A percentile compares a stretch with the other conserved stretches of the same genome.
These are phyloP conservation scores for Pythium guiyangense DNA, from an alignment of 352 stramenopile species.

Conservation along the genomic window DNA sequence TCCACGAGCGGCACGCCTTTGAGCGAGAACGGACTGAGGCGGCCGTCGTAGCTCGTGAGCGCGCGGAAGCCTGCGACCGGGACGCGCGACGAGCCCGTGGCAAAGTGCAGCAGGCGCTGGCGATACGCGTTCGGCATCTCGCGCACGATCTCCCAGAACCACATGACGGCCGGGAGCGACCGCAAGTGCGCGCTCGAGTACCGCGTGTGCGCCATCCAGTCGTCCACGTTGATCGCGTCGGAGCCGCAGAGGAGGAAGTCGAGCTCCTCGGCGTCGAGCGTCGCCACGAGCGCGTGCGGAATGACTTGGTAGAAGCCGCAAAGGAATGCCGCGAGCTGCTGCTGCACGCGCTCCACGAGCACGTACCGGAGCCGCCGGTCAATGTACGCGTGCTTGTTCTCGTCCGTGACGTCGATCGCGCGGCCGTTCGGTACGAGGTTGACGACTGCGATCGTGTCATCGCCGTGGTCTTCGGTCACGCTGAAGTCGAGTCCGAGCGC, in stretches of 20 bases:
- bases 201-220: conserved; percentile 83
- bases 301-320: conserved; percentile 93
- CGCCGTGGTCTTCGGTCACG: conserved; percentile 24
- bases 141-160: conserved; percentile 85
- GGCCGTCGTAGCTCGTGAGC: conserved; percentile 76
- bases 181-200: conserved; percentile 25
- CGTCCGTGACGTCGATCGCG: conserved; percentile 79
- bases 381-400: conserved; percentile 90
- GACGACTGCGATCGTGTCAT: conserved; percentile 33
- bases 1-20: conserved; percentile 37
- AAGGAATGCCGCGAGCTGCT: conserved; percentile 73
- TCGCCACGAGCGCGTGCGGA: conserved; percentile 83
- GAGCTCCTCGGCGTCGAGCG: conserved; percentile 95
- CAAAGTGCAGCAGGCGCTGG: conserved; percentile 68
- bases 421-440: conserved; percentile 39
- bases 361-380: conserved; percentile 86
- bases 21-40: conserved; percentile 67
- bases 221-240: conserved; percentile 90
- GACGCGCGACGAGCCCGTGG: conserved; percentile 75
- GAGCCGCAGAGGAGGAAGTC: conserved; percentile 93
- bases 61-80: conserved; percentile 63
- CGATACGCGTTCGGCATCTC: conserved; percentile 77
- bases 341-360: conserved; percentile 82
- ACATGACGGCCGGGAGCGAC: conserved; percentile 22
- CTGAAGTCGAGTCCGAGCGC: not conserved